phyloP scores from a whole-genome alignment of 495 filamentous ascomycete genomes.

The Penicillium canescens region DNA sequence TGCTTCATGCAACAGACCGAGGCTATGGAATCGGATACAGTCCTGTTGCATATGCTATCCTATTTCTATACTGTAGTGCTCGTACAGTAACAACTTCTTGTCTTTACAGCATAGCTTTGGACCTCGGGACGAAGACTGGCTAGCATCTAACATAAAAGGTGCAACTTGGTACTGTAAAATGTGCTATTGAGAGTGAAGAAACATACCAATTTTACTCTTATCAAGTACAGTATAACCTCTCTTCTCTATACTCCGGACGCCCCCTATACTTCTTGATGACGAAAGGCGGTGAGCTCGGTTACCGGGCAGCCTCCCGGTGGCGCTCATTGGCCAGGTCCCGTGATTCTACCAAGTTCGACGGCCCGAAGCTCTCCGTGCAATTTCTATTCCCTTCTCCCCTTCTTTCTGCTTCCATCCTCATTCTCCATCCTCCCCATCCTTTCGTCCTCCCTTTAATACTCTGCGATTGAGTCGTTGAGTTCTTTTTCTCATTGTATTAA shows the following conservation, averaged over 20 bases:
- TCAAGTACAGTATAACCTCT: not conserved
- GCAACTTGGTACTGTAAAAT: no score
- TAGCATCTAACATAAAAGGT: no score
- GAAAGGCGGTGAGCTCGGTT: conserved; percentile 25
- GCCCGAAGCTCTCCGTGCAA: conserved; percentile 49
- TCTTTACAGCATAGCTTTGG: no score
- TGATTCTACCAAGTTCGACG: conserved; percentile 47
- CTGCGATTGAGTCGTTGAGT: conserved; percentile 44
- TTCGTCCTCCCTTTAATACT: conserved; percentile 32
- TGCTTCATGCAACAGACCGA: not conserved
- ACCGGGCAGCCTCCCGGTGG: conserved; percentile 10
- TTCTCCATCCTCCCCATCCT: conserved; percentile 31
- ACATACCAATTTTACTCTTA: no score
- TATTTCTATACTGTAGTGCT: not conserved
- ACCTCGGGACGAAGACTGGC: no score
- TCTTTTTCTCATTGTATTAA: conserved; percentile 40
- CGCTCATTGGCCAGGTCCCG: conserved; percentile 20
- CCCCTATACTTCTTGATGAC: no score
- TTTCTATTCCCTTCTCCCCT: conserved; percentile 46
- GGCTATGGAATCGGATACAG: no score
- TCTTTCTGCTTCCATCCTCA: conserved; percentile 25
- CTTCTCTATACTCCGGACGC: not conserved
- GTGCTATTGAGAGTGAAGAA: no score
- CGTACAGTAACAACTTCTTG: no score
- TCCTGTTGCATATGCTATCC: not conserved